Evolutionary conservation across 2,329 filamentous ascomycete genomes (phyloP), one percentile per base, ranked within the genome.

Genomic region (Didymella keratinophila): DNA sequence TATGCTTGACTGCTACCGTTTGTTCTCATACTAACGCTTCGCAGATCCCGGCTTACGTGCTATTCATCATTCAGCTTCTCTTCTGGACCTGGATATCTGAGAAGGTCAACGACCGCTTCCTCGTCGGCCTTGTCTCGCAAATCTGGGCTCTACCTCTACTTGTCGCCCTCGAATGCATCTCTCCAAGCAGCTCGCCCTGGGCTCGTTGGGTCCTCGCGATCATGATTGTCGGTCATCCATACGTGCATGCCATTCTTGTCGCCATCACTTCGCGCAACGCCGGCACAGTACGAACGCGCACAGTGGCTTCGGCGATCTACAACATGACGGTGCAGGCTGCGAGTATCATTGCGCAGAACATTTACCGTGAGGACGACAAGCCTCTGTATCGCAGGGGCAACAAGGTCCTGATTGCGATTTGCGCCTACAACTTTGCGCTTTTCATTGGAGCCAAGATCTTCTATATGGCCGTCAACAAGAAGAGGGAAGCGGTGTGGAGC

Each of bases 281-380:
- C 1, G 78, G 78, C 20, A 72, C 76, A 0, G 79, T 81, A 0
- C 73, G 79, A 2, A 80, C 78, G 0, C 71, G 79, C 8, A 79
- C 79, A 5, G 75, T 80, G 21, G 77, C 78, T 1, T 74, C 73
- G 3, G 78, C 78, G 0, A 30, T 80, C 32, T 81, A 81, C 69
- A 80, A 81, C 44, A 78, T 78, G 72, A 67, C 61, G 16, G 73
- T 76, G 0, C 75, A 77, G 45, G 67, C 71, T 2, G 61, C 62
- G 12, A 68, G 54, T 18, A 76, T 76, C 47, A 72, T 76, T n/a
- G 59, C 64, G 4, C 66, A 69, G 49, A 77, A 76, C 30, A 83
- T 87, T n/a, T 87, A 87, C 66, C 75, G 81, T 1, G 78, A 83
- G 1, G 76, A 83, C 34, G 86, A 88, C 30, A 78, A 77, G 59